Percentiles rank a stretch among this genome's conserved stretches.
phyloP scores from a whole-genome alignment of 495 filamentous ascomycete genomes.

The Hypoxylon fragiforme region DNA sequence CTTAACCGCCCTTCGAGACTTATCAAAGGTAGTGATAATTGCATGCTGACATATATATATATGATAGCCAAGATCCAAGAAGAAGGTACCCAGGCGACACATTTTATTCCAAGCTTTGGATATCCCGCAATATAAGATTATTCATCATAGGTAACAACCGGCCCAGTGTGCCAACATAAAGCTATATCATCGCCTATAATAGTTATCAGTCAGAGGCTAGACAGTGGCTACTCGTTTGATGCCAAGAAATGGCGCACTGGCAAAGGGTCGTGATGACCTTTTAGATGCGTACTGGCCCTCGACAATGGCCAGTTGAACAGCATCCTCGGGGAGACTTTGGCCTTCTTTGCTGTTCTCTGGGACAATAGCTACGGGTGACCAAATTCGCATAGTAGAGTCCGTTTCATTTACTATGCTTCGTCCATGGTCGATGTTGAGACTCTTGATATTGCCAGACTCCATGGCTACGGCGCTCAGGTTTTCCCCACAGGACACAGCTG shows the following conservation, averaged over 20 bases:
- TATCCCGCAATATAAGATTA: conserved; percentile 1
- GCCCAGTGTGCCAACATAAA: not conserved
- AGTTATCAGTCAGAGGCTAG: not conserved
- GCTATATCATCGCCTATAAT: not conserved
- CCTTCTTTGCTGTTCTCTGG: not conserved
- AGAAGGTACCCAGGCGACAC: not conserved
- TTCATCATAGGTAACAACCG: not conserved
- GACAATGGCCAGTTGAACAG: not conserved
- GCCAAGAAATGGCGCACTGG: not conserved
- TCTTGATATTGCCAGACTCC: conserved; percentile 1
- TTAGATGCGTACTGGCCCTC: not conserved
- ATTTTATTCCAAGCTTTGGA: not conserved
- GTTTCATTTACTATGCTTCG: not conserved
- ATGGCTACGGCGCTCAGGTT: not conserved
- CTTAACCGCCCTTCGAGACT: no score
- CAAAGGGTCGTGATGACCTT: not conserved
- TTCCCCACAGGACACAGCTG: not conserved
- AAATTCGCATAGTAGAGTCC: not conserved
- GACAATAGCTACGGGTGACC: not conserved
- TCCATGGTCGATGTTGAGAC: conserved; percentile 1
- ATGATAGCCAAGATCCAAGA: no score
- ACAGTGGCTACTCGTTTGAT: not conserved
- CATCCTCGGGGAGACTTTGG: not conserved
- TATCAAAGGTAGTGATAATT: no score
- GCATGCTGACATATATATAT: no score